Evolutionary conservation across 768 basidiomycete genomes (phyloP).

Genomic region (Royoungia palumana): DNA sequence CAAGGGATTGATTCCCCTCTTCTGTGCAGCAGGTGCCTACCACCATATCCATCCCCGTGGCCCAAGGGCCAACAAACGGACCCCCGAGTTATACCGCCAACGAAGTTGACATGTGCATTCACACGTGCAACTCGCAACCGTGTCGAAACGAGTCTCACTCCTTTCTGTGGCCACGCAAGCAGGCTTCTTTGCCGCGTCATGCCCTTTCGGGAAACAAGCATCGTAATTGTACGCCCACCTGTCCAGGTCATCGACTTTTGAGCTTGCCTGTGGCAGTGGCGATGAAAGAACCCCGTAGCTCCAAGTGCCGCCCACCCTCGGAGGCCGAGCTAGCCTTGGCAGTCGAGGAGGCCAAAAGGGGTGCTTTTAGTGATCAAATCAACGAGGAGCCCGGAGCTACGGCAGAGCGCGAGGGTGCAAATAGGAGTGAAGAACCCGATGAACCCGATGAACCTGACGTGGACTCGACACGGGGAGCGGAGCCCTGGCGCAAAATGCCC

Average conservation of each 20-base stretch:
- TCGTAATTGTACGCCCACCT: conserved; percentile 11
- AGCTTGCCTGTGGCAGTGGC: conserved; percentile 14
- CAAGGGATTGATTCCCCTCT: not conserved
- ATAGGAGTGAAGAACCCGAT: conserved; percentile 6
- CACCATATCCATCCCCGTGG: not conserved
- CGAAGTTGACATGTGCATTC: conserved; percentile 26
- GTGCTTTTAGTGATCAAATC: not conserved
- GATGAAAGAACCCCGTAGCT: conserved; percentile 19
- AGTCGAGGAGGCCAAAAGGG: conserved; percentile 5
- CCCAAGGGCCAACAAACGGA: not conserved
- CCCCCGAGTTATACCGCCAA: not conserved
- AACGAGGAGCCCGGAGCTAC: not conserved
- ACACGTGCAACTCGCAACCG: conserved; percentile 20
- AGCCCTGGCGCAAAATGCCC: not conserved
- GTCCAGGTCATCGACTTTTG: conserved; percentile 24
- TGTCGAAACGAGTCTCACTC: conserved; percentile 28
- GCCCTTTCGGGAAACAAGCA: conserved; percentile 25
- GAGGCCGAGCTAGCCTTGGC: conserved; percentile 21
- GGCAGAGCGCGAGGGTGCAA: not conserved
- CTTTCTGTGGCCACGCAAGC: conserved; percentile 23
- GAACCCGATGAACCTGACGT: conserved; percentile 8
- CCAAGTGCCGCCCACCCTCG: conserved; percentile 21
- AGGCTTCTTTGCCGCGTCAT: conserved; percentile 22
- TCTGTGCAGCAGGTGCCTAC: not conserved
- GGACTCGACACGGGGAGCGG: not conserved